These are phyloP conservation scores for Mucor racemosus DNA, from an alignment of 371 early-diverging fungal species.

Conservation along the genomic window DNA sequence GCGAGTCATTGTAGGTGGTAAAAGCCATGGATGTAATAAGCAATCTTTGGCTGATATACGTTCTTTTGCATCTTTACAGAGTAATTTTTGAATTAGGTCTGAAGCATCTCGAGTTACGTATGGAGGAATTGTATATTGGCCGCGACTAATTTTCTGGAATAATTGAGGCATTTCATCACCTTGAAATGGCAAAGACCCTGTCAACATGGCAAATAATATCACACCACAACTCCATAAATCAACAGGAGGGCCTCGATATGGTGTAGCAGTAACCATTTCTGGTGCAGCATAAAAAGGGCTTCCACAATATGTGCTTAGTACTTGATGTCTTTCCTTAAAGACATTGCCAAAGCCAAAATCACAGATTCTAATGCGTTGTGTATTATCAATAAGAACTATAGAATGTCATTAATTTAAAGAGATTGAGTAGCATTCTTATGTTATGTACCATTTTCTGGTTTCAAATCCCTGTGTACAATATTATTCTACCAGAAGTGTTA, in stretches of 20 bases:
- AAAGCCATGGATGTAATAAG: conserved; percentile 79
- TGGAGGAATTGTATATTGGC: conserved; percentile 57
- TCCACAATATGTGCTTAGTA: conserved; percentile 94
- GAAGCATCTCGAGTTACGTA: conserved; percentile 45
- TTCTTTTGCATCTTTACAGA: conserved; percentile 60
- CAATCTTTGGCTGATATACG: conserved; percentile 80
- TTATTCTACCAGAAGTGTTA: conserved; percentile 48
- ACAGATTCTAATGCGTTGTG: conserved; percentile 75
- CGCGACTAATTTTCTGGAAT: conserved; percentile 69
- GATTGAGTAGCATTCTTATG: background rate
- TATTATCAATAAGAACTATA: conserved; percentile 58
- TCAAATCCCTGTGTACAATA: conserved; percentile 89
- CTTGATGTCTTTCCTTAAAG: conserved; percentile 79
- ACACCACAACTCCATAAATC: conserved; percentile 86
- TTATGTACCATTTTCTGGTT: conserved; percentile 77
- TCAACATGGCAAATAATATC: conserved; percentile 73
- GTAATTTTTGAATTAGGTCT: conserved; percentile 59
- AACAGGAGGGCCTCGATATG: conserved; percentile 76
- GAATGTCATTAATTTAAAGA: background rate
- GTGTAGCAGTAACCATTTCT: conserved; percentile 77
- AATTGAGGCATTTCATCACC: conserved; percentile 77
- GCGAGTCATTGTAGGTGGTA: conserved; percentile 12
- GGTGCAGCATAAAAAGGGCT: conserved; percentile 93
- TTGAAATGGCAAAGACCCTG: conserved; percentile 83
- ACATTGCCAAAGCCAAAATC: conserved; percentile 93